Percentiles rank a stretch among this genome's conserved stretches.
Evolutionary conservation across 2,329 filamentous ascomycete species (phyloP).

Genomic region (Colletotrichum sp.): DNA sequence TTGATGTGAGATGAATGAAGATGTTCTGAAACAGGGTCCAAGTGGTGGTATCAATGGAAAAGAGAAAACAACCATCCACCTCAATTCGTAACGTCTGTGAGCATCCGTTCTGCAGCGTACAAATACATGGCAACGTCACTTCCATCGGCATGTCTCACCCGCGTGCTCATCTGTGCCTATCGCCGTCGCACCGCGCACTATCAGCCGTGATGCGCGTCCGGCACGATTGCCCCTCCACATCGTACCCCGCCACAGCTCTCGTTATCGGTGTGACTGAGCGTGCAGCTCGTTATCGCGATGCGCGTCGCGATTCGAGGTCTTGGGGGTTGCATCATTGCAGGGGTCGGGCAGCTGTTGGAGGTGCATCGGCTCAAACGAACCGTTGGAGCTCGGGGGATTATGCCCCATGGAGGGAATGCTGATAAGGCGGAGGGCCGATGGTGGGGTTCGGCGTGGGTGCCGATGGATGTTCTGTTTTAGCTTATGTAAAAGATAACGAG

Average conservation of each 20-base stretch:
- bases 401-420: background rate
- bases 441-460: background rate
- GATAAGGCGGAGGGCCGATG: conserved; percentile 13
- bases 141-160: background rate
- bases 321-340: background rate
- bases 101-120: background rate
- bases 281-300: background rate
- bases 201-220: background rate
- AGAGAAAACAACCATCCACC: background rate
- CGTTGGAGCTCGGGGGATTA: conserved; percentile 13
- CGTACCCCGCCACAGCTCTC: background rate
- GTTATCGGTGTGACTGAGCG: background rate
- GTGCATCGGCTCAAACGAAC: conserved; percentile 7
- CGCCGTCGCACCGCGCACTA: background rate
- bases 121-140: background rate
- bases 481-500: background rate
- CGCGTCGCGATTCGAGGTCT: background rate
- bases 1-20: background rate
- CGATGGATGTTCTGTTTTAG: background rate
- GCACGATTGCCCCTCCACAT: background rate
- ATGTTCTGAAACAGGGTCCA: background rate
- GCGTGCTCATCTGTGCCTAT: background rate
- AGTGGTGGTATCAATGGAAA: background rate
- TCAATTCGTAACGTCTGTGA: background rate
- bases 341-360: background rate